phyloP scores from a whole-genome alignment of 176 grass and related monocot genomes.

The Oryza australiensis region DNA sequence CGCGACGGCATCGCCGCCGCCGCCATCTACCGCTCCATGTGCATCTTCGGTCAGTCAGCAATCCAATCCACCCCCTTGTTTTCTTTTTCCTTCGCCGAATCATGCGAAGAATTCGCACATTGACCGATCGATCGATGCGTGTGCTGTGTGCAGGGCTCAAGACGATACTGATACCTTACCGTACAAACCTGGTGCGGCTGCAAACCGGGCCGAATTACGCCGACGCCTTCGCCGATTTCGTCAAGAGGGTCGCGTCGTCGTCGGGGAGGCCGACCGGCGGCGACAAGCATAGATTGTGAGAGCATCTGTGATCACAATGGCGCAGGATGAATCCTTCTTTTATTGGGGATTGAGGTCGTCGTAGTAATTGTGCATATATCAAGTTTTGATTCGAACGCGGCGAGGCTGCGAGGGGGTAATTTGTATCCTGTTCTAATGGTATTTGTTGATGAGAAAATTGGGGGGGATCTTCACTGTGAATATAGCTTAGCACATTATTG shows the following conservation, averaged over 20 bases:
- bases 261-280: constrained; percentile 44
- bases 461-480: constrained; percentile 19
- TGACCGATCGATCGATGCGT: background rate
- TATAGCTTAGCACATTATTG: constrained; percentile 7
- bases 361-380: constrained; percentile 17
- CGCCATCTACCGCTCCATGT: constrained; percentile 80
- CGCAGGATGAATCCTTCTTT: background rate
- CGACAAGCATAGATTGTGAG: constrained; percentile 63
- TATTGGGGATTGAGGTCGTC: background rate
- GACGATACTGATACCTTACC: constrained; percentile 83
- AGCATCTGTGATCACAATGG: background rate
- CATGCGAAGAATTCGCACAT: background rate
- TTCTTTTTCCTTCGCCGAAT: background rate
- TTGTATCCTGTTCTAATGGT: background rate
- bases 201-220: constrained; percentile 58
- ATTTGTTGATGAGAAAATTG: background rate
- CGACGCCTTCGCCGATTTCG: constrained; percentile 56
- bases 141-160: constrained; percentile 71
- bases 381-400: constrained; percentile 9
- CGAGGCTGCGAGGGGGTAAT: background rate
- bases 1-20: constrained; percentile 63
- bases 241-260: constrained; percentile 60
- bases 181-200: constrained; percentile 79
- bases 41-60: constrained; percentile 55
- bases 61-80: background rate